Percentiles rank a stretch among this genome's conserved stretches.
These are phyloP conservation scores for Clavispora vitiphila DNA, from an alignment of 805 yeast genomes.

Conservation along the genomic window DNA sequence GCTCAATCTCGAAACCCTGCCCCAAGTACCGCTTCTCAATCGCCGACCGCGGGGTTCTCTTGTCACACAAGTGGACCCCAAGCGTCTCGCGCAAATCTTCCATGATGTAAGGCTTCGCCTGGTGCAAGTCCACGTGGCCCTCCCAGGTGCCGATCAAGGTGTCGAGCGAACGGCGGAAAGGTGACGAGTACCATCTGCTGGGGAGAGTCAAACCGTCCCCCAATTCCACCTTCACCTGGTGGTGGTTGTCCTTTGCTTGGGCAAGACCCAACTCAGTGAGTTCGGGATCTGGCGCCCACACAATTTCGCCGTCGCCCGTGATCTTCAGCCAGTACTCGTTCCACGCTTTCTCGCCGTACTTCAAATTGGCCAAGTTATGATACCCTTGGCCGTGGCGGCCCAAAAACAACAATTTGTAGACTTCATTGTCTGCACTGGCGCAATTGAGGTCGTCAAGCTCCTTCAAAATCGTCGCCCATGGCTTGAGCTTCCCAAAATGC, in stretches of 20 bases:
- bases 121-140: constrained; percentile 19
- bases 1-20: constrained; percentile 40
- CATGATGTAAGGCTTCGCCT: constrained; percentile 33
- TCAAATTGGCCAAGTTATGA: constrained; percentile 44
- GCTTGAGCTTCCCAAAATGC: constrained; percentile 37
- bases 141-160: constrained; percentile 47
- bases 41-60: constrained; percentile 32
- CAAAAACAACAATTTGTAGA: constrained; percentile 42
- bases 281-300: constrained; percentile 51
- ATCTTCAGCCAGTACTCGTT: constrained; percentile 40
- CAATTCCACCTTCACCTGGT: constrained; percentile 36
- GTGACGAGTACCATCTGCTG: constrained; percentile 41
- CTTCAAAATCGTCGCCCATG: constrained; percentile 17
- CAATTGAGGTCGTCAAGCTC: constrained; percentile 34
- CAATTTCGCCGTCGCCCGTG: constrained; percentile 41
- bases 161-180: constrained; percentile 47
- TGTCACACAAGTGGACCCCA: constrained; percentile 50
- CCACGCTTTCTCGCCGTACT: constrained; percentile 45
- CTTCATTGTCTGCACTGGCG: constrained; percentile 19
- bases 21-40: constrained; percentile 36
- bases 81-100: constrained; percentile 46
- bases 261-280: constrained; percentile 42
- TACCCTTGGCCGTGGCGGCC: constrained; percentile 55
- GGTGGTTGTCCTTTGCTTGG: constrained; percentile 42
- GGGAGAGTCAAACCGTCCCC: constrained; percentile 29